phyloP scores from a whole-genome alignment of 1,284 basidiomycete genomes.

The Trametes hirsuta region DNA sequence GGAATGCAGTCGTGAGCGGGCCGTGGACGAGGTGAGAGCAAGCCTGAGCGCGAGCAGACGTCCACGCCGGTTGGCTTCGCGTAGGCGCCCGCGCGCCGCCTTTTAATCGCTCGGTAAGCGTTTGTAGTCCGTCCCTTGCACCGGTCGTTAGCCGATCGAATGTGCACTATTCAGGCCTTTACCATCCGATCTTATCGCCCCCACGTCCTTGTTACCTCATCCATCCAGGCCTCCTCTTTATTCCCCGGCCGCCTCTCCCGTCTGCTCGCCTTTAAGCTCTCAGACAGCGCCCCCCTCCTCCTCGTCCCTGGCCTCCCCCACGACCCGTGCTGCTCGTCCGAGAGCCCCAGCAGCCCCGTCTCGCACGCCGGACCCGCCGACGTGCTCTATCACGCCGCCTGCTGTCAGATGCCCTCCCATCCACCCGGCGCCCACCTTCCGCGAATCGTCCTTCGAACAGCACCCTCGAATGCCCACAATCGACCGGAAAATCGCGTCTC shows the following conservation, averaged over 20 bases:
- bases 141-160: slow-evolving; percentile 14
- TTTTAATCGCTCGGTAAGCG: slow-evolving; percentile 11
- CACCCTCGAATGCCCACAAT: not conserved
- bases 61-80: not conserved
- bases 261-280: not conserved
- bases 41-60: not conserved
- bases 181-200: slow-evolving; percentile 6
- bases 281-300: not conserved
- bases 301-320: not conserved
- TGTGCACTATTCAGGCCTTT: slow-evolving; percentile 4
- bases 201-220: slow-evolving; percentile 9
- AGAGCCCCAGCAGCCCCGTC: no score
- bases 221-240: slow-evolving; percentile 7
- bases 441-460: not conserved
- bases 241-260: slow-evolving; percentile 7
- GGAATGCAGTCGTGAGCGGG: slow-evolving; percentile 1
- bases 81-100: slow-evolving; percentile 1
- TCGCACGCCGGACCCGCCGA: not conserved
- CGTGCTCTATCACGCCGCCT: not conserved
- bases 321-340: not conserved
- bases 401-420: not conserved
- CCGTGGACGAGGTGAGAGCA: not conserved
- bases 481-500: no score
- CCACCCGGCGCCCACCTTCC: not conserved
- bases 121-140: slow-evolving; percentile 6